These are phyloP conservation scores for Cryptococcus sp. DNA, from an alignment of 1,284 basidiomycete genomes.

Conservation along the genomic window DNA sequence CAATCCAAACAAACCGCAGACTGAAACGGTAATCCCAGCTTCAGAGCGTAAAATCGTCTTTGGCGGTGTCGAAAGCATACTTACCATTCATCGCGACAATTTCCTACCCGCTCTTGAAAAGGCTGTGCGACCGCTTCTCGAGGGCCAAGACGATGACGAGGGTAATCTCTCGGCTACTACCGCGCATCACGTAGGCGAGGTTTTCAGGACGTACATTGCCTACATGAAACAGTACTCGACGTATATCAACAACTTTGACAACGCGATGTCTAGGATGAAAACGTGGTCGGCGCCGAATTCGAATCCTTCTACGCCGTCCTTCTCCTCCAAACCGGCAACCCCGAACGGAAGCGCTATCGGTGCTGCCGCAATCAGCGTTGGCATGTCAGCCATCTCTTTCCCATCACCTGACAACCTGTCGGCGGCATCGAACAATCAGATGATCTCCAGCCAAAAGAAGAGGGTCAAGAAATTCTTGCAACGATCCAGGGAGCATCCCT, in stretches of 20 bases:
- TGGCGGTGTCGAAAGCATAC: slow-evolving; percentile 83
- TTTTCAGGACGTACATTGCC: slow-evolving; percentile 87
- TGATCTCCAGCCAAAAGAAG: slow-evolving; percentile 75
- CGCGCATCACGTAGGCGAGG: slow-evolving; percentile 80
- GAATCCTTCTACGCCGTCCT: slow-evolving; percentile 46
- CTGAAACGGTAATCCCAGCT: slow-evolving; percentile 66
- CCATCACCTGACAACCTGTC: slow-evolving; percentile 51
- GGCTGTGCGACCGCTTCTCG: slow-evolving; percentile 69
- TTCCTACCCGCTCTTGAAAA: slow-evolving; percentile 85
- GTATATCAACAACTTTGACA: slow-evolving; percentile 96
- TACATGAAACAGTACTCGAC: slow-evolving; percentile 98
- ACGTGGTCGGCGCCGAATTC: slow-evolving; percentile 70
- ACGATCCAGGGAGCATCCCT: slow-evolving; percentile 76
- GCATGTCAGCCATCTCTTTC: slow-evolving; percentile 59
- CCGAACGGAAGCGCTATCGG: slow-evolving; percentile 65
- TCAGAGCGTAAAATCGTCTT: slow-evolving; percentile 88
- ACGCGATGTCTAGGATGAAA: slow-evolving; percentile 79
- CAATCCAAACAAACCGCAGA: slow-evolving; percentile 59
- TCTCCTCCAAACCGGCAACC: slow-evolving; percentile 55
- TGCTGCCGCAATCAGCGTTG: slow-evolving; percentile 59
- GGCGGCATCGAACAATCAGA: slow-evolving; percentile 32
- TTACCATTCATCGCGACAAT: slow-evolving; percentile 87
- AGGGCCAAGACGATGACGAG: slow-evolving; percentile 68
- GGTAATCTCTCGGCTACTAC: slow-evolving; percentile 72
- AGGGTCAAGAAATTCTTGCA: slow-evolving; percentile 85